These are phyloP conservation scores for Myriosclerotinia scirpicola DNA, from an alignment of 2,329 filamentous ascomycete genomes.

Conservation along the genomic window DNA sequence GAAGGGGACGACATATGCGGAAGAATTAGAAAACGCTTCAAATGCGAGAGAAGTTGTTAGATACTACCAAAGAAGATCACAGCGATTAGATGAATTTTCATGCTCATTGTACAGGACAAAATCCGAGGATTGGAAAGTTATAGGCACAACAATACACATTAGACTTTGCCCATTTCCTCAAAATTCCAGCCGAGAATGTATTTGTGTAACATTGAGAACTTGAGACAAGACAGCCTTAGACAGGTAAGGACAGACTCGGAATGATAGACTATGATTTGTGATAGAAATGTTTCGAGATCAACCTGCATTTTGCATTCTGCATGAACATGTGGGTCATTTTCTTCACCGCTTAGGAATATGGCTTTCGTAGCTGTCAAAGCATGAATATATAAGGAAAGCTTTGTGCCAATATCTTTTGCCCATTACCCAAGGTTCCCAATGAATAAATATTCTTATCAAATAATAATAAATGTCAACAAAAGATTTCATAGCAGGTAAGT, in stretches of 20 bases:
- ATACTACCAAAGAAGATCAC: too few relatives aligned
- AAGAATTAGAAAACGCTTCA: too few relatives aligned
- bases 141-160: not conserved
- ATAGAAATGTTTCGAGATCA: not conserved
- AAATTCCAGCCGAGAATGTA: not conserved
- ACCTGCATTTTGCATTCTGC: not conserved
- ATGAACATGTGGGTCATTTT: constrained; percentile 5
- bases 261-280: not conserved
- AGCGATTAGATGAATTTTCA: too few relatives aligned
- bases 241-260: not conserved
- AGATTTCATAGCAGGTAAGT: not conserved
- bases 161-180: too few relatives aligned
- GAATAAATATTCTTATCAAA: not conserved
- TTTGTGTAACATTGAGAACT: not conserved
- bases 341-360: constrained; percentile 13
- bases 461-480: not conserved
- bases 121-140: not conserved
- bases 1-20: too few relatives aligned
- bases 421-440: not conserved
- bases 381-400: constrained; percentile 10
- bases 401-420: not conserved
- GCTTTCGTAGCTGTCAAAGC: not conserved
- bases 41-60: too few relatives aligned
- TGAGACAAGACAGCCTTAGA: too few relatives aligned
- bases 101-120: not conserved